These are phyloP conservation scores for Phytophthora fragariae DNA, from an alignment of 352 stramenopile genomes.

Conservation along the genomic window DNA sequence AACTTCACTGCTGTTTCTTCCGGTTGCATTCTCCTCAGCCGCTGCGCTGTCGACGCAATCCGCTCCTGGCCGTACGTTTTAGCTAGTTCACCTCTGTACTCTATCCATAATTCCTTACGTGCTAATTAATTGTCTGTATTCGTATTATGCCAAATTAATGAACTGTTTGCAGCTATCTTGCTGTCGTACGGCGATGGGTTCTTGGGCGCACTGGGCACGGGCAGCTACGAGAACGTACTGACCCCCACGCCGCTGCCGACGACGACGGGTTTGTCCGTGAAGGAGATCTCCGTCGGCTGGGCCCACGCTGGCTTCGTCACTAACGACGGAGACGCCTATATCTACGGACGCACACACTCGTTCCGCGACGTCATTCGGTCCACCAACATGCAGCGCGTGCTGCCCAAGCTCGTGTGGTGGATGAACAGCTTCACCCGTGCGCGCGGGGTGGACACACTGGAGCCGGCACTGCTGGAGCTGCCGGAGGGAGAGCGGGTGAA, in stretches of 20 bases:
- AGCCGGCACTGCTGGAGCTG: conserved; percentile 62
- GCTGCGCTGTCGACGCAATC: conserved; percentile 35
- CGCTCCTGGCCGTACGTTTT: conserved; percentile 34
- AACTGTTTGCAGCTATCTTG: conserved; percentile 41
- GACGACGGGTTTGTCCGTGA: conserved; percentile 56
- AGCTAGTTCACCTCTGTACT: neutral
- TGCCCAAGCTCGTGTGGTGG: conserved; percentile 70
- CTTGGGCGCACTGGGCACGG: conserved; percentile 75
- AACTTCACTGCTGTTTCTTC: neutral
- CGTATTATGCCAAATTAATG: neutral
- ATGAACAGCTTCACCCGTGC: conserved; percentile 80
- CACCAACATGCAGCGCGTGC: conserved; percentile 86
- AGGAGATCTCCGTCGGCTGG: conserved; percentile 79
- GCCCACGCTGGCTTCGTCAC: conserved; percentile 82
- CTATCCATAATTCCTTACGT: neutral
- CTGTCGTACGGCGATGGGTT: conserved; percentile 86
- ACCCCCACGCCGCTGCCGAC: conserved; percentile 53
- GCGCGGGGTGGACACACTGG: conserved; percentile 71
- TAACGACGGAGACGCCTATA: conserved; percentile 67
- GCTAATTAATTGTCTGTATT: neutral
- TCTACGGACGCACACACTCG: conserved; percentile 83
- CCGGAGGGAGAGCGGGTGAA: conserved; percentile 65
- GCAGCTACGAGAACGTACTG: conserved; percentile 64
- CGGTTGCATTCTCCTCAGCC: conserved; percentile 7
- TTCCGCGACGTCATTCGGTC: conserved; percentile 87